phyloP scores from a whole-genome alignment of 1,284 basidiomycete genomes.

The Leccinum huronense region DNA sequence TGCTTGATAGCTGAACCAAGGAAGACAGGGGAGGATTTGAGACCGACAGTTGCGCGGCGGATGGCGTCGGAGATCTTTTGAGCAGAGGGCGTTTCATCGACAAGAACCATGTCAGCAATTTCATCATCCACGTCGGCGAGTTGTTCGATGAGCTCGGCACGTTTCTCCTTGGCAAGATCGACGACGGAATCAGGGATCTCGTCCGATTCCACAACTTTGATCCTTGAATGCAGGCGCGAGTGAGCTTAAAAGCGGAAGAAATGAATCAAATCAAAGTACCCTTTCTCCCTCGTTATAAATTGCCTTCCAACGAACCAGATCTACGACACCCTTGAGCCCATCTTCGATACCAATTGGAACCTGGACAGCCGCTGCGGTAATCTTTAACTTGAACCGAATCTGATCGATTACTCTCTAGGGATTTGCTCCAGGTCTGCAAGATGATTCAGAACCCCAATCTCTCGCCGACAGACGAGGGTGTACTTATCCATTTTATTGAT shows the following conservation, averaged over 20 bases:
- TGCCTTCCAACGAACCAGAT: slow-evolving; percentile 93
- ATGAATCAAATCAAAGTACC: slow-evolving; percentile 51
- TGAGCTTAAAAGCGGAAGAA: slow-evolving; percentile 3
- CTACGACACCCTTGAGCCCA: slow-evolving; percentile 87
- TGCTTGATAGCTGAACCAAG: slow-evolving; percentile 98
- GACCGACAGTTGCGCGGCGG: slow-evolving; percentile 82
- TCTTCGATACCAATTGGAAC: slow-evolving; percentile 94
- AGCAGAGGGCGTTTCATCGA: slow-evolving; percentile 75
- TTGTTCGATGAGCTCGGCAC: slow-evolving; percentile 89
- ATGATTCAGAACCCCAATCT: neutral
- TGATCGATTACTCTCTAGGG: slow-evolving; percentile 95
- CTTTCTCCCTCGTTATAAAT: slow-evolving; percentile 97
- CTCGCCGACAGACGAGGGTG: slow-evolving; percentile 7
- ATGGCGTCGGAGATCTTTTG: slow-evolving; percentile 83
- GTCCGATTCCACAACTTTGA: slow-evolving; percentile 79
- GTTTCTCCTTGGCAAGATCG: slow-evolving; percentile 77
- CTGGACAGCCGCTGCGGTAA: slow-evolving; percentile 94
- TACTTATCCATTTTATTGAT: slow-evolving; percentile 99
- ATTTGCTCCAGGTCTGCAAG: slow-evolving; percentile 85
- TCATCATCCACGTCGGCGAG: slow-evolving; percentile 96
- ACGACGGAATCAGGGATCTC: slow-evolving; percentile 83
- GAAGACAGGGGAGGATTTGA: slow-evolving; percentile 97
- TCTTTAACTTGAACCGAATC: slow-evolving; percentile 88
- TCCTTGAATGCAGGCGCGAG: slow-evolving; percentile 42
- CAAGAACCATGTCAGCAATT: slow-evolving; percentile 89